phyloP scores from a whole-genome alignment of 495 filamentous ascomycete species.

The Aspergillus campestris region DNA sequence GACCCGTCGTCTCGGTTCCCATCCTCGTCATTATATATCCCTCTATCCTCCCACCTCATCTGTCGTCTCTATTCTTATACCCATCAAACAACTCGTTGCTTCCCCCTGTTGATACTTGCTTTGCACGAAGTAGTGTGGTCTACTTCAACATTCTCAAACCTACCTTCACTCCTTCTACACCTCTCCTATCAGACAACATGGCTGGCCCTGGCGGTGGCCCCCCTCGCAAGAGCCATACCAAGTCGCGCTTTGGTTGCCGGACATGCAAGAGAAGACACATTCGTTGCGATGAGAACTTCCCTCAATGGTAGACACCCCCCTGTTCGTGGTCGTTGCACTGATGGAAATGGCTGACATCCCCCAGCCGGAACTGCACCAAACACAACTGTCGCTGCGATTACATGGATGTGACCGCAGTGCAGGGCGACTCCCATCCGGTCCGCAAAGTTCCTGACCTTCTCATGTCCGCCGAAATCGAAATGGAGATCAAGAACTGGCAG shows the following conservation, averaged over 20 bases:
- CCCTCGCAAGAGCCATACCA: slow-evolving; percentile 77
- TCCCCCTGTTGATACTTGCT: no score
- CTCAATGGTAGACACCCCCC: slow-evolving; percentile 73
- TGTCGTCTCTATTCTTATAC: neutral
- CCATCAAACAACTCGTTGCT: no score
- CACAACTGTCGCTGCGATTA: slow-evolving; percentile 98
- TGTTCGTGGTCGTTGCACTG: no score
- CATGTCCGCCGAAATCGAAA: slow-evolving; percentile 75
- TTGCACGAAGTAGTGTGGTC: no score
- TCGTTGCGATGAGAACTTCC: slow-evolving; percentile 93
- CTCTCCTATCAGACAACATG: slow-evolving; percentile 22
- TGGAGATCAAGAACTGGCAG: slow-evolving; percentile 74
- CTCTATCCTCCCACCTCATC: neutral
- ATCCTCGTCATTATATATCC: neutral
- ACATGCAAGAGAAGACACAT: slow-evolving; percentile 98
- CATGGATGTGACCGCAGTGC: slow-evolving; percentile 62
- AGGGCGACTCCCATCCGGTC: slow-evolving; percentile 55
- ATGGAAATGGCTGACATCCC: neutral
- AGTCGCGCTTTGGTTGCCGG: slow-evolving; percentile 94
- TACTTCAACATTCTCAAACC: neutral
- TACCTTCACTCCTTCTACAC: neutral
- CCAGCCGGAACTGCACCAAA: slow-evolving; percentile 94
- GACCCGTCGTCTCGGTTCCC: neutral
- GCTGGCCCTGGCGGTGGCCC: slow-evolving; percentile 45
- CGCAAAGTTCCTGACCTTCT: slow-evolving; percentile 70